Percentiles rank a stretch among this genome's conserved stretches.
Conservation (phyloP, 495 filamentous ascomycete genomes). For the Trichocladium antarcticum region DNA sequence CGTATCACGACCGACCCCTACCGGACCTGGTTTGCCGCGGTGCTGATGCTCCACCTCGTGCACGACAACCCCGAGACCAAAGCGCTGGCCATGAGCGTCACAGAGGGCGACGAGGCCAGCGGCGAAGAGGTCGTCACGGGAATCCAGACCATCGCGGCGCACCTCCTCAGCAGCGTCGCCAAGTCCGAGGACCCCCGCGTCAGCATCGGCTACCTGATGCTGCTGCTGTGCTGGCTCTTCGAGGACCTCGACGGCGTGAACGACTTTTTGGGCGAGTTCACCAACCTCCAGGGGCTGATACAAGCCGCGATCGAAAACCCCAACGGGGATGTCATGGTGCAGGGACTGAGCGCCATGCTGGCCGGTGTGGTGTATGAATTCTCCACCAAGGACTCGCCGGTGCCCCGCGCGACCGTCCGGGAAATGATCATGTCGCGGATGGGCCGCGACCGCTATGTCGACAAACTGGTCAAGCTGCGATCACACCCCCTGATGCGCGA, state of each 20-base stretch:
- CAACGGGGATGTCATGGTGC: constrained; percentile 54
- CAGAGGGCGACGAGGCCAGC: constrained; percentile 76
- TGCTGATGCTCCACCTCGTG: constrained; percentile 83
- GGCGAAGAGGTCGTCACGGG: constrained; percentile 95
- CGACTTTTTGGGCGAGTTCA: constrained; percentile 91
- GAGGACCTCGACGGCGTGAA: constrained; percentile 87
- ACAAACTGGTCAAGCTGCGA: constrained; percentile 68
- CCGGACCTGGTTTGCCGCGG: constrained; percentile 79
- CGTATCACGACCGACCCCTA: constrained; percentile 67
- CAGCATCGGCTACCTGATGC: constrained; percentile 77
- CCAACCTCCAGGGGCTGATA: constrained; percentile 74
- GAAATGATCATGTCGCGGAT: constrained; percentile 68
- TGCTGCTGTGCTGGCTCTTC: constrained; percentile 86
- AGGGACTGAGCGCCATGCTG: constrained; percentile 72
- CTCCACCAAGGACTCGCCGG: constrained; percentile 90
- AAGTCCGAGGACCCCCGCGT: constrained; percentile 71
- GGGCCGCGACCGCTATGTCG: constrained; percentile 79
- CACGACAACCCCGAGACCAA: constrained; percentile 76
- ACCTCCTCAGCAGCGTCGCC: constrained; percentile 59
- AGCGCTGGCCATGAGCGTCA: constrained; percentile 63
- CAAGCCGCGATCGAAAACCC: constrained; percentile 49
- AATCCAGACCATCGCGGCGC: constrained; percentile 74
- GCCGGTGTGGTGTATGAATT: constrained; percentile 93
- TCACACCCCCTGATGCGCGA: constrained; percentile 77
- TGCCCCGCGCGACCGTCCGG: constrained; percentile 72